phyloP scores from a whole-genome alignment of 169 alveolate species.

The Haemoproteus tartakovskyi region DNA sequence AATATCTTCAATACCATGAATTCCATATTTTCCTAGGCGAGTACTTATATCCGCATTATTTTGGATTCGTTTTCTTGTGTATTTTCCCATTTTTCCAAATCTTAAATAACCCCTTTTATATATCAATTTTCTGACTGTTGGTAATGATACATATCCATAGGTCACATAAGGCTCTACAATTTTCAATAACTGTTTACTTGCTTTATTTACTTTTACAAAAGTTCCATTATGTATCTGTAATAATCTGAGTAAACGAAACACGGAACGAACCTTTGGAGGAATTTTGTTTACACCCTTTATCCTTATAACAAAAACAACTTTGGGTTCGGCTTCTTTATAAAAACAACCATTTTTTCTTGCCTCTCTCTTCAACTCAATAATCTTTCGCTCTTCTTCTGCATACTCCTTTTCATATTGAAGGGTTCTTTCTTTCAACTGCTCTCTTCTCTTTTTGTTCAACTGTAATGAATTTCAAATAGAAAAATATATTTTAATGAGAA shows the following conservation, averaged over 20 bases:
- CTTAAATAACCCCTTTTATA: slow-evolving; percentile 97
- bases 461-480: no score
- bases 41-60: slow-evolving; percentile 71
- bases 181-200: slow-evolving; percentile 96
- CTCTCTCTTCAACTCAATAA: slow-evolving; percentile 72
- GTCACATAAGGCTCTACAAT: slow-evolving; percentile 95
- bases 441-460: slow-evolving; percentile 28
- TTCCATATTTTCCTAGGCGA: slow-evolving; percentile 73
- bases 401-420: slow-evolving; percentile 76
- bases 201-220: slow-evolving; percentile 95
- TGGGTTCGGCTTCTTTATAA: slow-evolving; percentile 89
- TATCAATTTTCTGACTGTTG: slow-evolving; percentile 92
- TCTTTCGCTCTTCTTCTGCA: slow-evolving; percentile 68
- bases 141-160: slow-evolving; percentile 95
- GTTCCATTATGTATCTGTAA: slow-evolving; percentile 98
- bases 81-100: slow-evolving; percentile 83
- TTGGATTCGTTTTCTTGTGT: slow-evolving; percentile 71
- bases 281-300: slow-evolving; percentile 96
- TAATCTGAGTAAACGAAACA: slow-evolving; percentile 94
- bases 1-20: slow-evolving; percentile 96
- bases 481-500: no score
- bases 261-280: slow-evolving; percentile 95
- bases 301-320: slow-evolving; percentile 93
- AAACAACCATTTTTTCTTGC: slow-evolving; percentile 78
- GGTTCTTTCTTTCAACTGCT: slow-evolving; percentile 71